Percentiles rank a stretch among this genome's conserved stretches.
These are phyloP conservation scores for Aulographum hederae DNA, from an alignment of 2,329 filamentous ascomycete genomes.

Conservation along the genomic window DNA sequence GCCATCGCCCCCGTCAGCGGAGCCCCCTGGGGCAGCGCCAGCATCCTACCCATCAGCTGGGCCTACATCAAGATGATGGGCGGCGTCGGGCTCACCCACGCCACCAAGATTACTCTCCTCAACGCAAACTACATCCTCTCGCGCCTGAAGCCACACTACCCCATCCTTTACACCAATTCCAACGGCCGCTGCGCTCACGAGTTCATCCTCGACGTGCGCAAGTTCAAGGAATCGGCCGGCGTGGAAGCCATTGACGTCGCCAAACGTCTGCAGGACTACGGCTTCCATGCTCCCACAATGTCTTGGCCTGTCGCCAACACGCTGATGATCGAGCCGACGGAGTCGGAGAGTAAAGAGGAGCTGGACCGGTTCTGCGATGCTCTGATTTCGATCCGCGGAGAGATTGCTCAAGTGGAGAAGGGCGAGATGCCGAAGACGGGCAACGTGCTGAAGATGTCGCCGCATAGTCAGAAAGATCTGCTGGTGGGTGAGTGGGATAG, in stretches of 20 bases:
- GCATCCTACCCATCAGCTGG: slow-evolving; percentile 88
- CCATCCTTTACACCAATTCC: slow-evolving; percentile 83
- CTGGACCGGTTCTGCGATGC: slow-evolving; percentile 87
- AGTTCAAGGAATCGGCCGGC: slow-evolving; percentile 66
- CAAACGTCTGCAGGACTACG: slow-evolving; percentile 92
- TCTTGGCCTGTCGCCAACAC: slow-evolving; percentile 90
- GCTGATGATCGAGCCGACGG: slow-evolving; percentile 94
- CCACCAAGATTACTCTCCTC: slow-evolving; percentile 80
- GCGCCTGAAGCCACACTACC: slow-evolving; percentile 69
- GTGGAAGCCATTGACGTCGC: slow-evolving; percentile 89
- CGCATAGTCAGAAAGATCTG: slow-evolving; percentile 70
- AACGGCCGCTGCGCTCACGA: slow-evolving; percentile 85
- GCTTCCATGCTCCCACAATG: slow-evolving; percentile 96
- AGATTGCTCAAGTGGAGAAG: slow-evolving; percentile 70
- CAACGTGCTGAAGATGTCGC: slow-evolving; percentile 79
- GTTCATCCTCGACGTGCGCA: slow-evolving; percentile 81
- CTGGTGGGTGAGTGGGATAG: slow-evolving; percentile 60
- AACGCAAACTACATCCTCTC: slow-evolving; percentile 96
- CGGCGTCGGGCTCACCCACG: slow-evolving; percentile 61
- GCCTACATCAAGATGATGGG: slow-evolving; percentile 93
- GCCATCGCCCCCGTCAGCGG: slow-evolving; percentile 59
- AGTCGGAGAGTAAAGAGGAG: slow-evolving; percentile 82
- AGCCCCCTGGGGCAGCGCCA: slow-evolving; percentile 72
- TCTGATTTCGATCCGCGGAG: slow-evolving; percentile 65
- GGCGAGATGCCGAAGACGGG: slow-evolving; percentile 55